phyloP scores from a whole-genome alignment of 345 rosid species.

The Bruguiera parviflora region DNA sequence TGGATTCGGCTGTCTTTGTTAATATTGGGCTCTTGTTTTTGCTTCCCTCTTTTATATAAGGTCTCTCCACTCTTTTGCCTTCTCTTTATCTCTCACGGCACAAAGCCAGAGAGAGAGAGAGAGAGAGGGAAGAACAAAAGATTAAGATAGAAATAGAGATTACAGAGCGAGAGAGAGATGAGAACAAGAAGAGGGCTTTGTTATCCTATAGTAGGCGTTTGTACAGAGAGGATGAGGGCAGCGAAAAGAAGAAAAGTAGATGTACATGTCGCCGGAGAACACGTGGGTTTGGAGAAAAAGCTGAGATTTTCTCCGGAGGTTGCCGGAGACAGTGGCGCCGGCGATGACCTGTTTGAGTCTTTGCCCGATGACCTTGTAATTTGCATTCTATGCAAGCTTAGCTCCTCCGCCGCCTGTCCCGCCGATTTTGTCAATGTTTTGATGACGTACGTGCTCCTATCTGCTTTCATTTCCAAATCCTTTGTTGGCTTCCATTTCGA shows the following conservation, averaged over 20 bases:
- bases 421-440: slow-evolving; percentile 66
- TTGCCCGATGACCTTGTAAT: slow-evolving; percentile 83
- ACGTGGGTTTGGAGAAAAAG: slow-evolving; percentile 32
- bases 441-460: slow-evolving; percentile 56
- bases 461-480: background rate
- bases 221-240: slow-evolving; percentile 12
- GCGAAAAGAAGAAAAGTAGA: slow-evolving; percentile 12
- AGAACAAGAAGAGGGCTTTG: slow-evolving; percentile 51
- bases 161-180: slow-evolving; percentile 26
- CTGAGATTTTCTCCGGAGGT: slow-evolving; percentile 26
- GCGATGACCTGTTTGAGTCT: slow-evolving; percentile 49
- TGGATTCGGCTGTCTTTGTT: slow-evolving; percentile 32
- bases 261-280: slow-evolving; percentile 24
- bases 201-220: slow-evolving; percentile 38
- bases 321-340: slow-evolving; percentile 7
- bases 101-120: slow-evolving; percentile 9
- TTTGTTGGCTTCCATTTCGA: background rate
- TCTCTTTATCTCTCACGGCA: slow-evolving; percentile 26
- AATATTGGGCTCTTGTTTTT: slow-evolving; percentile 7
- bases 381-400: slow-evolving; percentile 57
- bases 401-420: slow-evolving; percentile 56
- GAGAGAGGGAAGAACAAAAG: no score
- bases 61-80: slow-evolving; percentile 25
- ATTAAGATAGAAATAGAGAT: background rate
- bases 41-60: slow-evolving; percentile 30